Evolutionary conservation across 2,329 filamentous ascomycete genomes (phyloP).

Genomic region (Ambrosiella xylebori): DNA sequence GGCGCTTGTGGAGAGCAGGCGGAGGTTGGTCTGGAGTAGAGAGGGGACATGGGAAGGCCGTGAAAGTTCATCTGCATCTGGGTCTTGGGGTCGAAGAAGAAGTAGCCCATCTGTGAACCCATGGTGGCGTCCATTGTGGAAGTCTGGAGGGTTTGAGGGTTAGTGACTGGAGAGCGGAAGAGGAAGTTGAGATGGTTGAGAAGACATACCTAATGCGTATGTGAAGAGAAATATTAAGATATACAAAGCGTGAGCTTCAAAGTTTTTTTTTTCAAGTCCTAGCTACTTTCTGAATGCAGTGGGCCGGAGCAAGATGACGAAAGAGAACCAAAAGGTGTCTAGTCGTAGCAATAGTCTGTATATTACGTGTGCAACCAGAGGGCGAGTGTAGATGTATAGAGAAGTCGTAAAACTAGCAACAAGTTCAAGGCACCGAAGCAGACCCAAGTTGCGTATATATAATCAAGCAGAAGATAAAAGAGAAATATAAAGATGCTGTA

Average conservation of each 20-base stretch:
- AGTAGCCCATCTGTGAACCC: slow-evolving; percentile 52
- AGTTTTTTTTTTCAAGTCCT: not conserved
- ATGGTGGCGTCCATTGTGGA: slow-evolving; percentile 47
- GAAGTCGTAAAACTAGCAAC: not conserved
- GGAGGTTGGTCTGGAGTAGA: slow-evolving; percentile 48
- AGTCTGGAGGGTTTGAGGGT: not conserved
- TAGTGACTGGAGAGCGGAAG: not conserved
- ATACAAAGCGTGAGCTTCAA: no score
- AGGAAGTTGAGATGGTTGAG: not conserved
- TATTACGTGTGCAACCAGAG: not conserved
- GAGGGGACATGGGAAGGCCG: slow-evolving; percentile 46
- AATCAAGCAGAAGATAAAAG: not conserved
- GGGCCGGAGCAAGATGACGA: not conserved
- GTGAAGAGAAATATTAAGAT: not conserved
- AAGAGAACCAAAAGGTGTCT: not conserved
- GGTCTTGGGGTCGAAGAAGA: slow-evolving; percentile 59
- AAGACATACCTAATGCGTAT: not conserved
- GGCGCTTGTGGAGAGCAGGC: slow-evolving; percentile 43
- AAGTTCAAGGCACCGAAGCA: not conserved
- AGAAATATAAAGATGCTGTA: no score
- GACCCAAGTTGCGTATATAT: not conserved
- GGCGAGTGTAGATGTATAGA: not conserved
- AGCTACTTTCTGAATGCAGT: not conserved
- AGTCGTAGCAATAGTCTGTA: not conserved
- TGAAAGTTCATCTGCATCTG: slow-evolving; percentile 30